Evolutionary conservation across 1,139 yeast genomes (phyloP), one percentile per base, ranked within the genome.

Genomic region (Candida albicans): DNA sequence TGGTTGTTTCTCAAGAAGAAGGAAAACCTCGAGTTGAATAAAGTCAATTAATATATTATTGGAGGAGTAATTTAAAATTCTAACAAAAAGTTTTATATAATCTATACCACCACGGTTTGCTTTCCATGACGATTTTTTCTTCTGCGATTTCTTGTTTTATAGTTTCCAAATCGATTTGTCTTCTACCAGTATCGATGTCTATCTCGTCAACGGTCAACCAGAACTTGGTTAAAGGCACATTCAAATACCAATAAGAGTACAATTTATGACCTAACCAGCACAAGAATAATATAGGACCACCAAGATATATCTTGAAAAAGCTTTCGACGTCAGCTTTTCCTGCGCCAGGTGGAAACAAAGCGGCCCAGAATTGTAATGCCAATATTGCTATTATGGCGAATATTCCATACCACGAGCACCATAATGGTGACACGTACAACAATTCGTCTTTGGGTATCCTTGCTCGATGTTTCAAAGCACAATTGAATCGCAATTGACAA

Each of bases 131-230:
- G 11, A 52, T 50, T 45, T 56, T 56, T 35, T 63, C 67, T 50
- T 68, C 73, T 8, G 72, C 73, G 46, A 66, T 55, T 49, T 67
- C 72, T 50, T 67, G 68, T 48, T 64, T 67, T 44, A 67, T 58
- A 7, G 60, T 57, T 43, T 68, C 73, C 52, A 70, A 61, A 53
- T 72, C 73, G 41, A 62, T 58, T 44, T 69, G 71, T 52, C 73
- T 62, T 57, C 77, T 64, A 29, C 77, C 77, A 9, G 72, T 60
- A 45, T 70, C 71, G 25, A 72, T 58, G 53, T 73, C 75, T 44
- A 72, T 70, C 46, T 68, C 71, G 22, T 59, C 58, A 24, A 65
- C 62, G 5, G 57, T 54, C 39, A 70, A 56, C 52, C 65, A 69
- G 12, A 70, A 48, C 39, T 64, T 61, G 15, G 52, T 49, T 4